These are phyloP conservation scores for Umbellularia californica DNA, from an alignment of 164 flowering plant genomes.

Conservation along the genomic window DNA sequence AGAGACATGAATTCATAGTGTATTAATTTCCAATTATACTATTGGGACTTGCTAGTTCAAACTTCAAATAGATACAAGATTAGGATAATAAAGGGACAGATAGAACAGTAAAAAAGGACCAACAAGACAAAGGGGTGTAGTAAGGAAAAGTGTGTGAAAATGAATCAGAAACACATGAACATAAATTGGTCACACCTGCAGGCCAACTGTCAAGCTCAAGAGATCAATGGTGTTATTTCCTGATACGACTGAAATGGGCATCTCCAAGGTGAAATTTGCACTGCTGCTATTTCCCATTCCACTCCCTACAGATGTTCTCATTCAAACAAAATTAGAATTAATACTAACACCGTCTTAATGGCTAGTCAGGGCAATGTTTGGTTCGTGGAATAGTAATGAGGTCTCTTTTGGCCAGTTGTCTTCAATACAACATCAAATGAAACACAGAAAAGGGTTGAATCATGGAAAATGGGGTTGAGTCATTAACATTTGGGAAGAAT, in stretches of 20 bases:
- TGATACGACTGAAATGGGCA: conserved; percentile 47
- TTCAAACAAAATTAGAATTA: not conserved
- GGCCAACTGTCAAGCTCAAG: conserved; percentile 88
- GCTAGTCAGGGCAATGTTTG: too few relatives aligned
- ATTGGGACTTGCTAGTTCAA: not conserved
- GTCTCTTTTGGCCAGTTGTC: too few relatives aligned
- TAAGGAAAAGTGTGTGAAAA: not conserved
- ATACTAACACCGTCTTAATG: too few relatives aligned
- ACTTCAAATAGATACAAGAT: not conserved
- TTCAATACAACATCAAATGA: too few relatives aligned
- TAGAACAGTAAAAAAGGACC: not conserved
- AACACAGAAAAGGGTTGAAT: too few relatives aligned
- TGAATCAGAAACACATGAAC: not conserved
- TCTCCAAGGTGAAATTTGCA: conserved; percentile 47
- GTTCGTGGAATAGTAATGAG: too few relatives aligned
- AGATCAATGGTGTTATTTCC: conserved; percentile 80
- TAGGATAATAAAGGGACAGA: not conserved
- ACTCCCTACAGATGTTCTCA: conserved; percentile 50
- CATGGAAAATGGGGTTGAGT: too few relatives aligned
- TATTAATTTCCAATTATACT: not conserved
- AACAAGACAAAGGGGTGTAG: not conserved
- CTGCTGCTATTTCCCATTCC: conserved; percentile 43
- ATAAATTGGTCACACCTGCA: conserved; percentile 50
- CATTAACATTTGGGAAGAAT: too few relatives aligned
- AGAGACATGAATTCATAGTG: not conserved